A percentile compares a stretch with the other conserved stretches of the same genome.
Conservation (phyloP, 768 basidiomycete species). For the Leccinum longicurvipes region DNA sequence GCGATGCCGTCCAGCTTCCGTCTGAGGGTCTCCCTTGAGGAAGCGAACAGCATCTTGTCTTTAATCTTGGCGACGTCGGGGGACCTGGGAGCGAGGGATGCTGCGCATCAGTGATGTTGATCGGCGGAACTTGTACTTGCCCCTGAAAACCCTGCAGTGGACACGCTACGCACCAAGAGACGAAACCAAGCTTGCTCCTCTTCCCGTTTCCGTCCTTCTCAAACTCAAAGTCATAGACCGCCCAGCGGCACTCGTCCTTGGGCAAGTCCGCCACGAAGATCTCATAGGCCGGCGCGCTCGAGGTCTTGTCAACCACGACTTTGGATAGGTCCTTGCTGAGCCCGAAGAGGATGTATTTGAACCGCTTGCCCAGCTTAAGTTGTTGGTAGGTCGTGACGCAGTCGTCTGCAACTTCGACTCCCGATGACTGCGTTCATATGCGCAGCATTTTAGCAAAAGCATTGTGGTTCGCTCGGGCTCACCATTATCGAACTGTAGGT, state of each 20-base stretch:
- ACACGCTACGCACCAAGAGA: slow-evolving; percentile 67
- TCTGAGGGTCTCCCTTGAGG: slow-evolving; percentile 80
- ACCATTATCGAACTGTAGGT: slow-evolving; percentile 21
- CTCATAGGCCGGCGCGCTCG: slow-evolving; percentile 54
- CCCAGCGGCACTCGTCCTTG: slow-evolving; percentile 74
- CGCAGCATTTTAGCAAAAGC: not conserved
- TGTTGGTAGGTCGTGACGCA: slow-evolving; percentile 39
- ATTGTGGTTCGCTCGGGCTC: slow-evolving; percentile 5
- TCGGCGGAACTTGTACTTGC: not conserved
- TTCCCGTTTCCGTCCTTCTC: slow-evolving; percentile 54
- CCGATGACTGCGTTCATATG: slow-evolving; percentile 23
- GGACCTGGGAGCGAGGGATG: slow-evolving; percentile 51
- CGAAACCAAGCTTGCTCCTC: slow-evolving; percentile 84
- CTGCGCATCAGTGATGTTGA: not conserved
- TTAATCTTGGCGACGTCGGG: slow-evolving; percentile 84
- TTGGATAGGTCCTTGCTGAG: slow-evolving; percentile 61
- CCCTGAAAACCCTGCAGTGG: not conserved
- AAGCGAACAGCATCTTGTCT: slow-evolving; percentile 90
- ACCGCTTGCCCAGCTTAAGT: slow-evolving; percentile 41
- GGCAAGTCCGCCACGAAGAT: slow-evolving; percentile 74
- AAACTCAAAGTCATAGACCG: slow-evolving; percentile 90
- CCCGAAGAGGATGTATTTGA: slow-evolving; percentile 81
- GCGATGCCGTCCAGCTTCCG: slow-evolving; percentile 71
- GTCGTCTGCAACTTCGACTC: slow-evolving; percentile 46
- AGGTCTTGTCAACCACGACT: slow-evolving; percentile 74